These are phyloP conservation scores for Apiotrichum veenhuisii DNA, from an alignment of 1,284 basidiomycete species.

Conservation along the genomic window DNA sequence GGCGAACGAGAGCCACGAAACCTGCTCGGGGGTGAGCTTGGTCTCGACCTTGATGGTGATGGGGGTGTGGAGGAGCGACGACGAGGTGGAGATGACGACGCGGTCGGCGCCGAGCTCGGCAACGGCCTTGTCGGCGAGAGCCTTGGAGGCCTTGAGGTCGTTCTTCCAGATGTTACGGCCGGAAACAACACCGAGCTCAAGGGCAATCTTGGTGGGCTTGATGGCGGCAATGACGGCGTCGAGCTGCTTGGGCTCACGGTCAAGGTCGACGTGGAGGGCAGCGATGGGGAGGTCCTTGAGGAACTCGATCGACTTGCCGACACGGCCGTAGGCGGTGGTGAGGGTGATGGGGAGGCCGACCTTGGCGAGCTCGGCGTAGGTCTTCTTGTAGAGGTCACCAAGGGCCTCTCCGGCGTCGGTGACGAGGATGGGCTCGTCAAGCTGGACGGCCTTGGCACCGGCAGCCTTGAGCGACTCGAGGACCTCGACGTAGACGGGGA, in stretches of 20 bases:
- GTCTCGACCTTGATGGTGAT: constrained; percentile 91
- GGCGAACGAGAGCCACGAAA: constrained; percentile 99
- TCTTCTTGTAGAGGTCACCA: constrained; percentile 74
- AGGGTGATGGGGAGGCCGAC: constrained; percentile 88
- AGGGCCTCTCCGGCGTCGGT: constrained; percentile 78
- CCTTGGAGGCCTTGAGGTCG: constrained; percentile 81
- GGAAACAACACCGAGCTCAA: constrained; percentile 95
- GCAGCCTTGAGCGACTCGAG: constrained; percentile 86
- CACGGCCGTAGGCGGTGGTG: constrained; percentile 94
- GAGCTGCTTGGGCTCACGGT: constrained; percentile 88
- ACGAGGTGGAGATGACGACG: constrained; percentile 91
- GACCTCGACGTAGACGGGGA: constrained; percentile 89
- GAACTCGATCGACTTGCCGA: constrained; percentile 87
- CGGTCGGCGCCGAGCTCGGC: constrained; percentile 76
- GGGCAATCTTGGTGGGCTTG: constrained; percentile 72
- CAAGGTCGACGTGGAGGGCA: constrained; percentile 94
- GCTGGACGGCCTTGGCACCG: constrained; percentile 90
- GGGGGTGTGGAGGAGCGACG: constrained; percentile 96
- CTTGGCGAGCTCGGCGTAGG: constrained; percentile 77
- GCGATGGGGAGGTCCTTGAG: constrained; percentile 89
- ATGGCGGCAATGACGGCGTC: constrained; percentile 77
- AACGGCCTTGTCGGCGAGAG: constrained; percentile 79
- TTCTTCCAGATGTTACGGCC: constrained; percentile 99
- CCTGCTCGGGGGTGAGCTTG: constrained; percentile 84
- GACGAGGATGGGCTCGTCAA: constrained; percentile 96